Conservation (phyloP, 768 basidiomycete genomes). For the Pulveroboletus ravenelii region DNA sequence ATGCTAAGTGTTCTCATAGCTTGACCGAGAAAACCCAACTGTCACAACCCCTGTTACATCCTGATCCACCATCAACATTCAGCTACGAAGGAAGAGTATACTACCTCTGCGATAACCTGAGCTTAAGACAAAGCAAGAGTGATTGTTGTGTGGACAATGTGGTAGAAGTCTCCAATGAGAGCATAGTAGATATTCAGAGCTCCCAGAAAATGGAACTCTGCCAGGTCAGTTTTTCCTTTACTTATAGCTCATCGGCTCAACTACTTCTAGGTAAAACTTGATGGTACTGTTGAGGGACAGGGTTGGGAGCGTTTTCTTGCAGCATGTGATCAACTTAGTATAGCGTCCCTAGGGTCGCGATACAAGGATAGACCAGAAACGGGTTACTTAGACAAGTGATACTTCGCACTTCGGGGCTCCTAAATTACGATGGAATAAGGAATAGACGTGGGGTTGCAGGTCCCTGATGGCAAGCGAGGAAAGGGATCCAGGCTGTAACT, state of each 20-base stretch:
- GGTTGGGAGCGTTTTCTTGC: slow-evolving; percentile 45
- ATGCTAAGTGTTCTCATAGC: slow-evolving; percentile 26
- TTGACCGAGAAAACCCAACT: slow-evolving; percentile 24
- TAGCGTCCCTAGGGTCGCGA: slow-evolving; percentile 26
- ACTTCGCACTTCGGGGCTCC: background rate
- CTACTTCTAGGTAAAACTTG: slow-evolving; percentile 41
- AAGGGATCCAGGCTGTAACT: background rate
- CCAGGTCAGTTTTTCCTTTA: slow-evolving; percentile 39
- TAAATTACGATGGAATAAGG: background rate
- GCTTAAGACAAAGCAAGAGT: slow-evolving; percentile 40
- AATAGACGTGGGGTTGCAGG: background rate
- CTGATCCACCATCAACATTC: slow-evolving; percentile 45
- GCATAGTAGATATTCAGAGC: slow-evolving; percentile 49
- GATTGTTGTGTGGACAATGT: background rate
- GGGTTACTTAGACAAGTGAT: slow-evolving; percentile 8
- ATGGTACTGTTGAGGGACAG: slow-evolving; percentile 32
- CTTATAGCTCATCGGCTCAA: slow-evolving; percentile 1
- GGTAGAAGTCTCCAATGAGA: slow-evolving; percentile 39
- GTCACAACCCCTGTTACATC: slow-evolving; percentile 40
- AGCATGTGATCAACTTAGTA: slow-evolving; percentile 42
- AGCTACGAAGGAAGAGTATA: slow-evolving; percentile 36
- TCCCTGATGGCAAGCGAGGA: background rate
- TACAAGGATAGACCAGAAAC: slow-evolving; percentile 8
- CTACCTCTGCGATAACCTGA: slow-evolving; percentile 43
- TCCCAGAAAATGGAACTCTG: slow-evolving; percentile 47